Evolutionary conservation across 495 filamentous ascomycete species (phyloP), one percentile per base, ranked within the genome.

Genomic region (Penicillium longicatenatum): DNA sequence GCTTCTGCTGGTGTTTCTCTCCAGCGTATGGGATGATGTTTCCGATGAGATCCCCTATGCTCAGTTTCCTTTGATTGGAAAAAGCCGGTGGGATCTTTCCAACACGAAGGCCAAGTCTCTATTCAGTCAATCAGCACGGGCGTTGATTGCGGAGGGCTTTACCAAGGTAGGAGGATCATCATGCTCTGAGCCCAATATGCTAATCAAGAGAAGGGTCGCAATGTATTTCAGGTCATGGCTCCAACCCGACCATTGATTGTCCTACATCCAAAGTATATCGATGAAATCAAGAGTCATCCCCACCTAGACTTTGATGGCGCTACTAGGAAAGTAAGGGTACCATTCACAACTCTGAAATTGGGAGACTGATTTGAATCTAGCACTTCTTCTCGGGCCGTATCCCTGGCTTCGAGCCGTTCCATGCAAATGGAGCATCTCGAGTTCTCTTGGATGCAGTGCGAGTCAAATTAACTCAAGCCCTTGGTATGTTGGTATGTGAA

Each of bases 241-340:
- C 46, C 64, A 0, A 65, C 64, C 30, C 59, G 61, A 9, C 71
- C 71, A 1, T 58, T 75, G 49, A 60, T 83, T 46, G 57, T 83
- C 37, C 52, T 83, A 42, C 76, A 79, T 9, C 79, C 77, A n/a
- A 70, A 65, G 45, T 79, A 73, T 59, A 71, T 79, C 14, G 70
- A 82, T 37, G 81, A 83, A 61, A 59, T 82, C 49, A 80, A 80
- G 55, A 79, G 69, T 54, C 62, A 80, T 35, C 67, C 70, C 6
- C 30, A 70, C 35, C 55, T 73, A 11, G 63, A 71, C 54, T 80
- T 82, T 56, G 56, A 71, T 21, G 70, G 70, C 20, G 72, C 75
- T 1, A 70, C 72, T 47, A 59, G 56, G 31, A 78, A 74, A 59
- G 77, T 78, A 68, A 54, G 63, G 26, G 43, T 54, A 14, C 17